A percentile compares a stretch with the other conserved stretches of the same genome.
phyloP scores from a whole-genome alignment of 2,329 filamentous ascomycete genomes.

The Colletotrichum spaethianum region DNA sequence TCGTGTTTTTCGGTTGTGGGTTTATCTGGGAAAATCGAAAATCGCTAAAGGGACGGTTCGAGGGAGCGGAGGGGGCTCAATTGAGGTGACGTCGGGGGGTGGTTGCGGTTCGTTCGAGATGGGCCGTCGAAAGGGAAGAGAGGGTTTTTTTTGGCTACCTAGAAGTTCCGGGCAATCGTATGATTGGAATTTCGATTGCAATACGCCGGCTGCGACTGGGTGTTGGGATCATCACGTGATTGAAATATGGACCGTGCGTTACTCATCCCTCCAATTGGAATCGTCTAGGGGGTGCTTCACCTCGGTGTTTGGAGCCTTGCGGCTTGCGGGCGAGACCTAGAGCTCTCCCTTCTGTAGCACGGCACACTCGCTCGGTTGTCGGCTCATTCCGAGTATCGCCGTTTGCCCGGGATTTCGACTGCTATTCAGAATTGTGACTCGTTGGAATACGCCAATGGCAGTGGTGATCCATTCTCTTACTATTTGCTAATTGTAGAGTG shows the following conservation, averaged over 20 bases:
- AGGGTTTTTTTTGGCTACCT: conserved; percentile 43
- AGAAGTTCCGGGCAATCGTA: conserved; percentile 42
- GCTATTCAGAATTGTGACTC: neutral
- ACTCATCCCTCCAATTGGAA: conserved; percentile 15
- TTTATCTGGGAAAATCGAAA: conserved; percentile 36
- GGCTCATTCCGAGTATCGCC: conserved; percentile 34
- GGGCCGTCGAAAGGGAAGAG: conserved; percentile 36
- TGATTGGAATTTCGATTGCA: conserved; percentile 43
- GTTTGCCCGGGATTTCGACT: conserved; percentile 24
- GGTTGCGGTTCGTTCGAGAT: conserved; percentile 24
- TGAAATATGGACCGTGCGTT: neutral
- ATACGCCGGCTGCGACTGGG: conserved; percentile 40
- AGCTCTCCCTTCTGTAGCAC: neutral
- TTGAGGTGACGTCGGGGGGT: conserved; percentile 46
- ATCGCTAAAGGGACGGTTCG: conserved; percentile 43
- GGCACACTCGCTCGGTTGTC: conserved; percentile 17
- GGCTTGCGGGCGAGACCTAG: conserved; percentile 2
- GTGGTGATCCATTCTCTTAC: neutral
- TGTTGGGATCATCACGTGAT: conserved; percentile 28
- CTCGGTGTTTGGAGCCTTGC: conserved; percentile 26
- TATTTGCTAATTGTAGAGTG: neutral
- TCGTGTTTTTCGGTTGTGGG: conserved; percentile 49
- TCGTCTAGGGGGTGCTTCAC: conserved; percentile 10
- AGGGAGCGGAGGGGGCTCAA: conserved; percentile 44
- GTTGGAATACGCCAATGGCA: neutral